These are phyloP conservation scores for Malus sylvestris DNA, from an alignment of 306 rosid genomes.

Conservation along the genomic window DNA sequence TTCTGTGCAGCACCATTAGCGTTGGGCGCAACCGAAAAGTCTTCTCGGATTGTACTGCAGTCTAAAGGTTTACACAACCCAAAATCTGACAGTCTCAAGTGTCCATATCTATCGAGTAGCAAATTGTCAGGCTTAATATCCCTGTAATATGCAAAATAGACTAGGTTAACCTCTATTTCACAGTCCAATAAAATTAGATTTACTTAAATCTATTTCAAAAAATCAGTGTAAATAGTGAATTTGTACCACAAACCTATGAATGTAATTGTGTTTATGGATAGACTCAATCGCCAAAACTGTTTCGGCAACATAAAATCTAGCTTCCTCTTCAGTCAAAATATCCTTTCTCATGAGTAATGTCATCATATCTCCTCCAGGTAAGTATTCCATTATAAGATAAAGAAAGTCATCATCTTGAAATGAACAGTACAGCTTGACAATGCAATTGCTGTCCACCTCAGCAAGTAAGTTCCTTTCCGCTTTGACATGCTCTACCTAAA, in stretches of 20 bases:
- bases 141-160: slow-evolving; percentile 44
- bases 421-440: slow-evolving; percentile 89
- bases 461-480: slow-evolving; percentile 99
- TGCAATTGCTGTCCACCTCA: slow-evolving; percentile 97
- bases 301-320: slow-evolving; percentile 92
- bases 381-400: slow-evolving; percentile 95
- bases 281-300: slow-evolving; percentile 89
- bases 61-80: slow-evolving; percentile 98
- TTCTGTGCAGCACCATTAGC: slow-evolving; percentile 51
- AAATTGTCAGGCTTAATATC: slow-evolving; percentile 97
- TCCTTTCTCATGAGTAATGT: slow-evolving; percentile 98
- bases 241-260: slow-evolving; percentile 60
- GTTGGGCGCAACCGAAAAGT: slow-evolving; percentile 54
- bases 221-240: neutral
- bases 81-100: slow-evolving; percentile 89
- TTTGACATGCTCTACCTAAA: slow-evolving; percentile 93
- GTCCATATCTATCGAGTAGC: slow-evolving; percentile 90
- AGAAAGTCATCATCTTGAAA: slow-evolving; percentile 91
- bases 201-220: neutral
- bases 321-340: slow-evolving; percentile 83
- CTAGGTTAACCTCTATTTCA: neutral
- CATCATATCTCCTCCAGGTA: slow-evolving; percentile 99
- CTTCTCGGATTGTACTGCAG: slow-evolving; percentile 74
- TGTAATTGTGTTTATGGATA: slow-evolving; percentile 88
- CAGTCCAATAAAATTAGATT: neutral